Evolutionary conservation across 129 eudicot species (phyloP), one percentile per base, ranked within the genome.

Genomic region (Cynara cardunculus): DNA sequence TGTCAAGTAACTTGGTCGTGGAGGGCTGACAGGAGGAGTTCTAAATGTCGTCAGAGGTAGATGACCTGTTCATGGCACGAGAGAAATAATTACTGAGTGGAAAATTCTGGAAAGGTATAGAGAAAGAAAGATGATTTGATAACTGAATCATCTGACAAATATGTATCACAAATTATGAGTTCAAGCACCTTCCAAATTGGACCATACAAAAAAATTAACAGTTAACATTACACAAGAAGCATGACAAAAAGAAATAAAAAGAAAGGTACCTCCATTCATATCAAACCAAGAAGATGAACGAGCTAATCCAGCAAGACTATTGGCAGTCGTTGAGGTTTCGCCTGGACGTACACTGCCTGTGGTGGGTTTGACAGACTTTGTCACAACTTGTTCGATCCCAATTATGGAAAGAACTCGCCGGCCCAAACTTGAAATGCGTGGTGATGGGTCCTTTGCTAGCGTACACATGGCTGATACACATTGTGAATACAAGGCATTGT

Each of bases 11-110:
- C 90, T 95, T 67, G 97, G 88, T 49, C 97, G 85, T 68, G 99
- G 99, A 66, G 99, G 99, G 87, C 99, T 95, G 46, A 95, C 99
- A 53, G 99, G 99, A 22, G 97, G 99, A 32, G 97, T 95, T 87
- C 99, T 88, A 78, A 95, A 95, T 25, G 99, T 81, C 24, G 99
- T 83, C 67, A 87, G 77, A 24, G 97, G 90, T 66, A 87, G 65
- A 85, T 86, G 92, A 35, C 93, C 94, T 85, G 89, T 86, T 75
- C 83, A 80, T 46, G 83, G 35, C 72, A 68, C 73, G 27, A 44
- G 76, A 71, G 4, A 24, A 3, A 21, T 18, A 6, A 12, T 2
- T 44, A 70, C 1, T 14, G 41, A 69, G 44, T 39, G 46, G 19
- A 71, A 71, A 69, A 1, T 7, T 10, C 4, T 24, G 75, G 19